Percentiles rank a stretch among this genome's conserved stretches.
Evolutionary conservation across 2,329 filamentous ascomycete species (phyloP).

Genomic region (Periconia macrospinosa): DNA sequence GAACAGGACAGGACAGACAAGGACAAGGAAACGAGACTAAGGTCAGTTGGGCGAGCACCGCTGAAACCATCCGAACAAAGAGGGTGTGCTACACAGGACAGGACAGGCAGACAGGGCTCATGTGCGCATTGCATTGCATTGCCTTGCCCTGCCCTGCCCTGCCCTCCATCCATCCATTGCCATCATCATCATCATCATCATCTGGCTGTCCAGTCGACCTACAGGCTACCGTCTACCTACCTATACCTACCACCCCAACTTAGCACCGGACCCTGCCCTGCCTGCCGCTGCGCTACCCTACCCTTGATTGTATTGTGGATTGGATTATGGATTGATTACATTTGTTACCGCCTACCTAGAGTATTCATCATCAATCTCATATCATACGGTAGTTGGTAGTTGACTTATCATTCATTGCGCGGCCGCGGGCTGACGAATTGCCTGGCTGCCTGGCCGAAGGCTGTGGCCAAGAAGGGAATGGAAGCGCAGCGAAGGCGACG

Average conservation of each 20-base stretch:
- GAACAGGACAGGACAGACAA: too few relatives aligned
- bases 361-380: not conserved
- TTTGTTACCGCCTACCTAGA: too few relatives aligned
- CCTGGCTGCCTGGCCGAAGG: not conserved
- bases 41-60: slow-evolving; percentile 14
- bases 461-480: slow-evolving; percentile 33
- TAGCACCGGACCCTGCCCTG: too few relatives aligned
- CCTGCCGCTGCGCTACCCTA: too few relatives aligned
- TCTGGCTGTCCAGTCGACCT: too few relatives aligned
- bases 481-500: slow-evolving; percentile 30
- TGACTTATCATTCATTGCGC: slow-evolving; percentile 6
- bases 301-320: too few relatives aligned
- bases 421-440: slow-evolving; percentile 29
- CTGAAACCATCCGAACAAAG: slow-evolving; percentile 31
- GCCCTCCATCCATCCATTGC: too few relatives aligned
- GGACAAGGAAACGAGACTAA: slow-evolving; percentile 17
- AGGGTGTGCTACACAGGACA: slow-evolving; percentile 22
- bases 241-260: too few relatives aligned
- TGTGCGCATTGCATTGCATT: slow-evolving; percentile 12
- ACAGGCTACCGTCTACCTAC: too few relatives aligned
- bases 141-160: slow-evolving; percentile 1
- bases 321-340: too few relatives aligned
- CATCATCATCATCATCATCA: too few relatives aligned
- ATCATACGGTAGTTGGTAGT: too few relatives aligned
- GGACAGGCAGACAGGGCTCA: slow-evolving; percentile 18